These are phyloP conservation scores for Hortiboletus flavorubellus DNA, from an alignment of 768 basidiomycete species.

Conservation along the genomic window DNA sequence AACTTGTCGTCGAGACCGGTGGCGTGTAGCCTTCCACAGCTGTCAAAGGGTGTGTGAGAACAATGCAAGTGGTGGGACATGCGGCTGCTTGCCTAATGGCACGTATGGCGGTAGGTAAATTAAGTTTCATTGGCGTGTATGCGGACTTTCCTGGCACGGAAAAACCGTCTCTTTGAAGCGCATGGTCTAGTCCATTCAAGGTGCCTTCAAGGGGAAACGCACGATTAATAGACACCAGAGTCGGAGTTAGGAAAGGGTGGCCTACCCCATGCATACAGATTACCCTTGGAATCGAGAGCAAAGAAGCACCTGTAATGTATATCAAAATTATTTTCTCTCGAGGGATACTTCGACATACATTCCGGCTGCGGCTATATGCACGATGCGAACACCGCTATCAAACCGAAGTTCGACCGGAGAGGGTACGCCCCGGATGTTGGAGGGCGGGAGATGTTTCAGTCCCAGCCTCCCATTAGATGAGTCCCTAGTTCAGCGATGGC, in stretches of 20 bases:
- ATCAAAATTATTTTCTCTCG: neutral
- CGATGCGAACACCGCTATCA: constrained; percentile 54
- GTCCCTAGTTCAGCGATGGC: constrained; percentile 42
- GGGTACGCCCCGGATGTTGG: constrained; percentile 43
- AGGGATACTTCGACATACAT: constrained; percentile 48
- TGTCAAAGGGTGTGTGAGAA: constrained; percentile 30
- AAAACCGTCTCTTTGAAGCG: constrained; percentile 52
- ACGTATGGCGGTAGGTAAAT: constrained; percentile 55
- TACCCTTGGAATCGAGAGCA: constrained; percentile 73
- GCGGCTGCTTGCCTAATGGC: constrained; percentile 53
- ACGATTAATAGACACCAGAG: constrained; percentile 2
- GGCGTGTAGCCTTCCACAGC: constrained; percentile 77
- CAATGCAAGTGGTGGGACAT: neutral
- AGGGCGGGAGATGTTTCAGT: constrained; percentile 34
- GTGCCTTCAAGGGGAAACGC: constrained; percentile 44
- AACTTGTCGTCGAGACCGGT: constrained; percentile 56
- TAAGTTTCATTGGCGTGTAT: constrained; percentile 51
- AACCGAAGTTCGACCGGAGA: constrained; percentile 63
- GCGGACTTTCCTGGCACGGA: constrained; percentile 51
- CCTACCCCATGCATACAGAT: constrained; percentile 79
- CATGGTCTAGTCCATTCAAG: constrained; percentile 45
- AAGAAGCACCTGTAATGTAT: constrained; percentile 71
- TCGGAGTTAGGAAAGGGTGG: neutral
- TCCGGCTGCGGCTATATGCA: constrained; percentile 75
- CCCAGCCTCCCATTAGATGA: constrained; percentile 64